Conservation (phyloP, 306 rosid species). For the Clitoria ternatea region DNA sequence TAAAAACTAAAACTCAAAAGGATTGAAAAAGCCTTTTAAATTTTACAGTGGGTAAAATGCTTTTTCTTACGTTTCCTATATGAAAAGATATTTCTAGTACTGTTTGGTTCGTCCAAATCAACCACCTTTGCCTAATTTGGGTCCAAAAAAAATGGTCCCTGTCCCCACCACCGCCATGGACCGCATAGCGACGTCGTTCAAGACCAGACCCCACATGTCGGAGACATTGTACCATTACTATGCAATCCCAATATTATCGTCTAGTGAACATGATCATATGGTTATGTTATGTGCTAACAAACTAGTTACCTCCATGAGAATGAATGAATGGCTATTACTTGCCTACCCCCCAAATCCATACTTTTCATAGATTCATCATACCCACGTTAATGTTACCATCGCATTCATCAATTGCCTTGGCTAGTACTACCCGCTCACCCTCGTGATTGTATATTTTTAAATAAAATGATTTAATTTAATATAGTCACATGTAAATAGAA, state of each 20-base stretch:
- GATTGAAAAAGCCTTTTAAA: background rate
- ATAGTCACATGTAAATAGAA: no score
- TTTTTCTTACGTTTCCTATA: background rate
- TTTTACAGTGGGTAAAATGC: background rate
- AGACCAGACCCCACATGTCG: conserved; percentile 69
- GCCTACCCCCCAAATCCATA: conserved; percentile 22
- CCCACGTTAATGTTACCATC: conserved; percentile 33
- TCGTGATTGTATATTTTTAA: no score
- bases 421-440: no score
- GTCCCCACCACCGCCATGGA: conserved; percentile 45
- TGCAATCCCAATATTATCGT: conserved; percentile 33
- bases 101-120: conserved; percentile 18
- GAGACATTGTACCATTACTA: conserved; percentile 41
- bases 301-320: no score
- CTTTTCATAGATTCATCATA: conserved; percentile 23
- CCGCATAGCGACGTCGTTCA: conserved; percentile 44
- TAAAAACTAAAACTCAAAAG: no score
- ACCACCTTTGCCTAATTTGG: conserved; percentile 35
- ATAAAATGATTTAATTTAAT: no score
- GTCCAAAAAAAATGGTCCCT: conserved; percentile 11
- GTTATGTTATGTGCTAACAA: conserved; percentile 23
- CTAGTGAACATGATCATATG: conserved; percentile 20
- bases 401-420: conserved; percentile 19
- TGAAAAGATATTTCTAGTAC: background rate
- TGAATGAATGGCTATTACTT: conserved; percentile 24